Evolutionary conservation across 2,329 filamentous ascomycete genomes (phyloP), one percentile per base, ranked within the genome.

Genomic region (Verticillium nonalfalfae): DNA sequence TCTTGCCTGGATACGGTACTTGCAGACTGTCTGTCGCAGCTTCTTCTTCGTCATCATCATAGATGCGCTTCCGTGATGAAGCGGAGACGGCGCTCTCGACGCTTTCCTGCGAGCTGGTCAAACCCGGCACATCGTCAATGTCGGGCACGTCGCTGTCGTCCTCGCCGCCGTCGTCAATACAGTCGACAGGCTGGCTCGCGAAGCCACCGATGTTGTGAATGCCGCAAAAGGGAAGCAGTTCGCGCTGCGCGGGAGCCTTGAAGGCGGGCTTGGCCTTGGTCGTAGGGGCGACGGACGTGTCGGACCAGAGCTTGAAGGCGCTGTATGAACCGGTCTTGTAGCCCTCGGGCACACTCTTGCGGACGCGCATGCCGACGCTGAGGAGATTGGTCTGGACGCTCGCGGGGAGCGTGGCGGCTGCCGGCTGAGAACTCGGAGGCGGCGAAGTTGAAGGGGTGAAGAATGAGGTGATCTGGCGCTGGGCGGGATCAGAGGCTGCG

Each of bases 271-370:
- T 31, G 6, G 56, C 7, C 18, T 52, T 52, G 13, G 54, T 56
- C 63, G 26, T 58, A 60, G 58, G 60, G 14, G 18, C 64, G 7
- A 50, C 34, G n/a, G 59, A 7, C 21, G 58, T 36, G 18, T 81
- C 78, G 59, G 75, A 72, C 75, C 82, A 86, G 26, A 86, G 75
- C 56, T 80, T 76, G 70, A 85, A 86, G 66, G 76, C 78, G 63
- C 72, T 75, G 70, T 80, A 77, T 65, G 72, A 74, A 60, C 84
- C 84, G 1, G 91, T 96, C 79, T 96, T 96, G 82, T 97, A 97
- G 63, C 94, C 94, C 73, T 97, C 93, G 0, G 92, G 90, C 7
- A 98, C 90, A 11, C 90, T 90, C 78, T 98, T 98, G 72, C 94
- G 90, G 58, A 98, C 84, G 31, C 94, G 89, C 93, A 97, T 97